Percentiles rank a stretch among this genome's conserved stretches.
These are phyloP conservation scores for Phytophthora niederhauseri DNA, from an alignment of 352 stramenopile species.

Conservation along the genomic window DNA sequence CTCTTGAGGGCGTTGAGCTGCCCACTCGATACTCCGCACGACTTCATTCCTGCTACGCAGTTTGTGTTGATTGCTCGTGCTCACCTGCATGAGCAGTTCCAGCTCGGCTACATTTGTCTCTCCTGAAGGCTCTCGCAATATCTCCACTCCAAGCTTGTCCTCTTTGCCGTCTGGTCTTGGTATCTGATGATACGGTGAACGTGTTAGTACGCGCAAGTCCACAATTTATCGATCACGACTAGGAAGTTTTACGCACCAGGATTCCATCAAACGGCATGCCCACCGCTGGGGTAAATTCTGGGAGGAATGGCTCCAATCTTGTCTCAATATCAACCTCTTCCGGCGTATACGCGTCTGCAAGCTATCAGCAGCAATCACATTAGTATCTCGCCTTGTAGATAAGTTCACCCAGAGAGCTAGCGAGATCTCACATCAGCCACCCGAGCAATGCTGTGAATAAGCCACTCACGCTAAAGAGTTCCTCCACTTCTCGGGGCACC, in stretches of 20 bases:
- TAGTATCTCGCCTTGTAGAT: background rate
- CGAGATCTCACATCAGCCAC: conserved; percentile 29
- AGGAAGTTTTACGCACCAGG: conserved; percentile 39
- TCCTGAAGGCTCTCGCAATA: conserved; percentile 87
- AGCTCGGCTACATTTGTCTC: conserved; percentile 91
- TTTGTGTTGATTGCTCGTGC: conserved; percentile 59
- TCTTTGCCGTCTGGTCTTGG: conserved; percentile 83
- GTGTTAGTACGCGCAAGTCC: background rate
- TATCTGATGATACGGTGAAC: conserved; percentile 46
- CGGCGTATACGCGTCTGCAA: conserved; percentile 76
- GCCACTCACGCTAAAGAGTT: conserved; percentile 60
- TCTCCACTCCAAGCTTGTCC: conserved; percentile 79
- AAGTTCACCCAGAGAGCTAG: conserved; percentile 17
- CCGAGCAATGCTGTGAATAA: conserved; percentile 16
- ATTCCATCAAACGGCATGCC: conserved; percentile 74
- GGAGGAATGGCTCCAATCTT: conserved; percentile 93
- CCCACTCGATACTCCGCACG: conserved; percentile 92
- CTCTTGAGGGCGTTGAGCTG: conserved; percentile 78
- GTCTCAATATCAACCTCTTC: conserved; percentile 92
- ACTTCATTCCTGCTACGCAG: conserved; percentile 43
- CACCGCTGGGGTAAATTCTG: conserved; percentile 89
- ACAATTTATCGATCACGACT: background rate
- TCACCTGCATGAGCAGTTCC: conserved; percentile 89
- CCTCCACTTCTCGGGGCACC: conserved; percentile 61
- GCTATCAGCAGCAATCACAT: conserved; percentile 54